These are phyloP conservation scores for Annulohypoxylon bovei DNA, from an alignment of 495 filamentous ascomycete species.

Conservation along the genomic window DNA sequence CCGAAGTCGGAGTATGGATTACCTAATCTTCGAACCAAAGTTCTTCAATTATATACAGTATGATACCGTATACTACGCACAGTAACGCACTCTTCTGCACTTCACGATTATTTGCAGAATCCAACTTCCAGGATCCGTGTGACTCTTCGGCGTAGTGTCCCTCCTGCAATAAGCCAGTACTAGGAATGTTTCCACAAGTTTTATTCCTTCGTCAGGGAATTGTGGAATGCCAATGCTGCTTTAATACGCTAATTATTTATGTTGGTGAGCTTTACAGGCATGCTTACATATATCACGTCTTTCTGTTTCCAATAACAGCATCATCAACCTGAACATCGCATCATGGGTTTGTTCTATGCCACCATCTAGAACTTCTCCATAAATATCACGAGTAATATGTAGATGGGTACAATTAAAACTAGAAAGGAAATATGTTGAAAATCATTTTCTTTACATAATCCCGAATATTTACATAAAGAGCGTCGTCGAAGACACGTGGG, in stretches of 20 bases:
- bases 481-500: background rate
- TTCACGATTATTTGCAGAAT: background rate
- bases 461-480: background rate
- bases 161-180: background rate
- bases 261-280: constrained; percentile 1
- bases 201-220: constrained; percentile 2
- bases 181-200: background rate
- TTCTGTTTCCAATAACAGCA: constrained; percentile 1
- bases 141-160: background rate
- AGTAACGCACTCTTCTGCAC: background rate
- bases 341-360: background rate
- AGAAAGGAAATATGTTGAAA: background rate
- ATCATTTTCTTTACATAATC: background rate
- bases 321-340: constrained; percentile 11
- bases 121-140: background rate
- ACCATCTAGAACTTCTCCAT: background rate
- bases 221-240: constrained; percentile 18
- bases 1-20: constrained; percentile 33
- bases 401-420: background rate
- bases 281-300: constrained; percentile 24
- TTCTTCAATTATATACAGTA: no score
- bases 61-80: background rate
- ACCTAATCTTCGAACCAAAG: background rate
- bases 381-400: background rate
- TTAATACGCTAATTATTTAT: constrained; percentile 3